A percentile compares a stretch with the other conserved stretches of the same genome.
phyloP scores from a whole-genome alignment of 208 protist genomes.

The Trypanosoma avium region DNA sequence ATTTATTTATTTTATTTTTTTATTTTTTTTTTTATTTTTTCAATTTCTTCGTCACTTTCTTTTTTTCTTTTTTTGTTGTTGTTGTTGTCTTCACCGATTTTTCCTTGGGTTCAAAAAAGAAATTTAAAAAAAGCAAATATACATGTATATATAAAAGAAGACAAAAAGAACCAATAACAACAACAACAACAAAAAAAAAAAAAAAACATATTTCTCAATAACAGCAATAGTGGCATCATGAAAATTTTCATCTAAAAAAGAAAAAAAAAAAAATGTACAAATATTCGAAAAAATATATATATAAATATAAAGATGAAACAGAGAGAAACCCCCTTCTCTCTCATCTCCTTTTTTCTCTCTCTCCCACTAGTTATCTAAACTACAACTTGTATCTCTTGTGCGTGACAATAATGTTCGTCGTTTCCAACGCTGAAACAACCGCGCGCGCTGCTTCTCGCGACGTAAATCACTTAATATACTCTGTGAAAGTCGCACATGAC shows the following conservation, averaged over 20 bases:
- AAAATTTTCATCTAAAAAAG: background rate
- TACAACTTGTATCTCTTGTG: background rate
- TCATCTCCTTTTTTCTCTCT: background rate
- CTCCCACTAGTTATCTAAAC: background rate
- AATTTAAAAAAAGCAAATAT: background rate
- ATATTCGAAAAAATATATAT: background rate
- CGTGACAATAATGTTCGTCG: constrained; percentile 16
- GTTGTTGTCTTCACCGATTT: background rate
- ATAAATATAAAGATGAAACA: constrained; percentile 7
- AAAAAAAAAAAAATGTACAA: background rate
- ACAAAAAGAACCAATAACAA: background rate
- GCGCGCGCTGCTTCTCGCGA: constrained; percentile 33
- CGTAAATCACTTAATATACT: constrained; percentile 53
- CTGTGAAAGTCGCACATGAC: constrained; percentile 34
- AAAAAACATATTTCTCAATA: background rate
- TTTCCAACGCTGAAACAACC: constrained; percentile 28
- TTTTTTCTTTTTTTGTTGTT: constrained; percentile 5
- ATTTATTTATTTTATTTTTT: too few relatives aligned
- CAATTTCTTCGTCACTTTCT: background rate
- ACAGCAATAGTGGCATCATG: background rate
- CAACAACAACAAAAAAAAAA: background rate
- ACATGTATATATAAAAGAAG: background rate
- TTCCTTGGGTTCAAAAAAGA: background rate
- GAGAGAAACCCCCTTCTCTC: constrained; percentile 2
- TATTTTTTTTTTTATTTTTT: background rate